Base-by-base conservation (phyloP, 768 basidiomycete genomes). In the Termitomyces heimii region DNA sequence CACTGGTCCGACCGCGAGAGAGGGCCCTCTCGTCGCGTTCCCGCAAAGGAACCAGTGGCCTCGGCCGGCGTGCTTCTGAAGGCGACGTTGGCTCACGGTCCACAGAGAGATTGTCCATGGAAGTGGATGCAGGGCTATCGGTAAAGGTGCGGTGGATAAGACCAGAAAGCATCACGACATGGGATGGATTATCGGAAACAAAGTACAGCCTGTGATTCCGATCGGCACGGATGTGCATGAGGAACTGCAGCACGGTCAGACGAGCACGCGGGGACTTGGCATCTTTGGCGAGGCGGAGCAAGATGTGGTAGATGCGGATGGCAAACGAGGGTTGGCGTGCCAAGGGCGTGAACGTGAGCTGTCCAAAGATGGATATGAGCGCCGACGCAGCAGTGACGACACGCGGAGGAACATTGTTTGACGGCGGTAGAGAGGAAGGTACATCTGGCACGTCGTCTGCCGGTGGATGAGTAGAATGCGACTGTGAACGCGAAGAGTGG, bases 191-290 rank as follows among this genome's bases (percentile, higher is more conserved):
- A 60, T 89, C 87, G 44, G 78, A 72, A 20, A 82, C 77, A 55
- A 88, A 86, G 68, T 86, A 97, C 40, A 98, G 65, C 12, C 87
- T 79, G 66, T 99, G 96, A 62, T 94, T 89, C 0, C 91, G 84
- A 67, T 97, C 95, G 0, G 90, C 94, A 55, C 96, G 80, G 20
- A 98, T 75, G 14, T 92, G 84, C 76, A 94, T 84, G 61, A 97
- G 68, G 76, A 96, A 97, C 66, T 94, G 92, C 20, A 98, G 74
- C 4, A 88, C 78, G 13, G 83, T 75, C 18, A 98, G 67, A 24
- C 92, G 77, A 0, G 88, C 86, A 40, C 82, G 75, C 0, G 82
- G 63, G 9, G 83, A 83, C 59, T 73, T 77, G 2, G 80, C 77
- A 22, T 73, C 67, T 0, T 70, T 64, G 4, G 80, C 65, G 14